Percentiles rank a stretch among this genome's conserved stretches.
These are phyloP conservation scores for Saccharomycopsis synnaedendra DNA, from an alignment of 805 yeast genomes.

Conservation along the genomic window DNA sequence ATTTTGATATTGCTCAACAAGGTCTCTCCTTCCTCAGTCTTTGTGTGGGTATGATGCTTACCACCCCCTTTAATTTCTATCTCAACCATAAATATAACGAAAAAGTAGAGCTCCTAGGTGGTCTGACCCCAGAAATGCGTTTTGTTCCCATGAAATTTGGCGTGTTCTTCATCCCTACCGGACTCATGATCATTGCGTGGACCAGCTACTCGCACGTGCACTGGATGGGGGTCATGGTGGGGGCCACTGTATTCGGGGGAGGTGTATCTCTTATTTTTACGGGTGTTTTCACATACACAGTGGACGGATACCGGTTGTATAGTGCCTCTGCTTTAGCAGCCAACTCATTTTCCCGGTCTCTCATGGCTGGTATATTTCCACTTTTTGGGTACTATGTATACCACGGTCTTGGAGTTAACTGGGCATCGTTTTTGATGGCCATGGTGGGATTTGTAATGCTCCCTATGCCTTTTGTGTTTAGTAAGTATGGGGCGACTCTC, in stretches of 20 bases:
- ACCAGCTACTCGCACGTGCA: conserved; percentile 42
- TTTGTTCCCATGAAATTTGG: conserved; percentile 39
- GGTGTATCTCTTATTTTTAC: conserved; percentile 56
- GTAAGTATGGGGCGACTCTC: conserved; percentile 42
- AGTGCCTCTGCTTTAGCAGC: conserved; percentile 64
- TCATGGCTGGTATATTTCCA: conserved; percentile 62
- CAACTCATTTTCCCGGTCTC: conserved; percentile 54
- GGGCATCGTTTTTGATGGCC: conserved; percentile 60
- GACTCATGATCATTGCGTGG: conserved; percentile 67
- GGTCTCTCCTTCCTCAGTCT: conserved; percentile 51
- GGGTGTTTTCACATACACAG: conserved; percentile 54
- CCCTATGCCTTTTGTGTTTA: conserved; percentile 54
- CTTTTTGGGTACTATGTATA: conserved; percentile 51
- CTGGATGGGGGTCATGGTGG: conserved; percentile 56
- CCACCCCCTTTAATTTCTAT: conserved; percentile 33
- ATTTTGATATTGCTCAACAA: conserved; percentile 33
- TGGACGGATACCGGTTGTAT: conserved; percentile 57
- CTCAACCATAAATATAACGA: conserved; percentile 31
- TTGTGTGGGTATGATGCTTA: conserved; percentile 42
- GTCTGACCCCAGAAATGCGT: conserved; percentile 49
- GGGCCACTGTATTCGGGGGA: conserved; percentile 48
- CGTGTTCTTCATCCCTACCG: conserved; percentile 44
- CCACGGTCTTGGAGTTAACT: conserved; percentile 46
- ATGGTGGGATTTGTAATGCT: conserved; percentile 44
- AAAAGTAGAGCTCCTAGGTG: conserved; percentile 24